Base-by-base conservation (phyloP, 169 alveolate genomes). In the Plasmodium malariae region DNA sequence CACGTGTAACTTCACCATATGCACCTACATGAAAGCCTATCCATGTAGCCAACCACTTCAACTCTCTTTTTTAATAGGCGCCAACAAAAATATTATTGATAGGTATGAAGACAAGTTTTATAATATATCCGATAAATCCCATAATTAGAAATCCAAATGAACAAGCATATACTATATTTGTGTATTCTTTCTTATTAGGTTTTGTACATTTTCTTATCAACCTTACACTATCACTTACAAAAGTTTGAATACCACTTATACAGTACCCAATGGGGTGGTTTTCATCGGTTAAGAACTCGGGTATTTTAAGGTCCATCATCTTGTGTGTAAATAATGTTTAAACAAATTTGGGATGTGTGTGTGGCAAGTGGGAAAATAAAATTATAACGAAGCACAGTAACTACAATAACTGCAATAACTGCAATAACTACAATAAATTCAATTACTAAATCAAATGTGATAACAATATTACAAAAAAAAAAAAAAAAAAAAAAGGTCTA, bases 91-190 rank as follows among this genome's bases (percentile, higher is more conserved):
- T 98, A 87, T 97, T 97, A 93, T 97, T 98, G 76, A 98, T 97
- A 37, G 99, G 99, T 57, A 98, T 98, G 93, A 98, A 98, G 32
- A 97, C 96, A 37, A 98, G 96, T 93, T 97, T 97, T 34, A 98
- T 97, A 60, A 97, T 93, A 91, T 97, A 98, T 34, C 99, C 99
- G 76, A 98, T 97, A 74, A 96, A 94, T 63, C 99, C 99, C 98
- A 98, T 98, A 49, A 97, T 96, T 68, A 96, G 95, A 87, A 98
- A 97, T 34, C 99, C 99, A 62, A 98, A 94, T 26, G 99, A 95
- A 76, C 99, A 97, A 19, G 99, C 99, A 76, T 94, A 89, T 54
- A 88, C 89, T 26, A 91, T 93, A 60, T 90, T 87, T 43, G 91
- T 63, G 91, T 91, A 95, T 95, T 98, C 99, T 94, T 97, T 97